A percentile compares a stretch with the other conserved stretches of the same genome.
Conservation (phyloP, 208 protist genomes). For the Trypanosoma grayi region DNA sequence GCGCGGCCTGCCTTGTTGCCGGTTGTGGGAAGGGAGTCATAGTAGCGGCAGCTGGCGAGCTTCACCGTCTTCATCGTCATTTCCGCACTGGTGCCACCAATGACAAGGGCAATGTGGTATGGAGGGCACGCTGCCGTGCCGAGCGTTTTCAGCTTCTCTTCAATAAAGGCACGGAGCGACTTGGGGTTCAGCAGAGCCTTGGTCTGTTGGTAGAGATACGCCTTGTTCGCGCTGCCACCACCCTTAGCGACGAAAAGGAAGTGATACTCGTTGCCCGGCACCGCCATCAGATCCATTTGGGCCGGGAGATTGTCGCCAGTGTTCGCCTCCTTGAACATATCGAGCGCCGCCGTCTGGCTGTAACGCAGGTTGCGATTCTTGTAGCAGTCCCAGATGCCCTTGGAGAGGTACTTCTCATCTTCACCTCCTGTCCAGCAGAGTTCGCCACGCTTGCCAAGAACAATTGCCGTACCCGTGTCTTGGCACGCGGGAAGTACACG, state of each 20-base stretch:
- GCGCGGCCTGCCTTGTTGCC: slow-evolving; percentile 91
- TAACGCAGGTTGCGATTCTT: slow-evolving; percentile 95
- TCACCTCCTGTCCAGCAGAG: slow-evolving; percentile 96
- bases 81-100: slow-evolving; percentile 96
- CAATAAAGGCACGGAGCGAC: slow-evolving; percentile 90
- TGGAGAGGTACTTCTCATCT: slow-evolving; percentile 93
- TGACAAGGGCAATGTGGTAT: slow-evolving; percentile 97
- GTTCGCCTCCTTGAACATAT: slow-evolving; percentile 98
- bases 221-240: slow-evolving; percentile 98
- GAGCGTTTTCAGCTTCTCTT: slow-evolving; percentile 93
- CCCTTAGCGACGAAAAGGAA: slow-evolving; percentile 98
- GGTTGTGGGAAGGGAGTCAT: slow-evolving; percentile 94
- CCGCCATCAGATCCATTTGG: slow-evolving; percentile 96
- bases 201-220: slow-evolving; percentile 97
- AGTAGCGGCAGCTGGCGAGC: slow-evolving; percentile 92
- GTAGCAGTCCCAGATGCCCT: slow-evolving; percentile 96
- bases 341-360: slow-evolving; percentile 93
- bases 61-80: slow-evolving; percentile 98
- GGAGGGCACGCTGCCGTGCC: slow-evolving; percentile 98
- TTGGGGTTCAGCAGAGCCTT: slow-evolving; percentile 95
- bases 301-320: slow-evolving; percentile 97
- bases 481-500: slow-evolving; percentile 93
- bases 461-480: slow-evolving; percentile 98
- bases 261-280: slow-evolving; percentile 92
- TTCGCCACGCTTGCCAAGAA: slow-evolving; percentile 95